Base-by-base conservation (phyloP, 2,329 filamentous ascomycete genomes). In the Aquanectria penicillioides region DNA sequence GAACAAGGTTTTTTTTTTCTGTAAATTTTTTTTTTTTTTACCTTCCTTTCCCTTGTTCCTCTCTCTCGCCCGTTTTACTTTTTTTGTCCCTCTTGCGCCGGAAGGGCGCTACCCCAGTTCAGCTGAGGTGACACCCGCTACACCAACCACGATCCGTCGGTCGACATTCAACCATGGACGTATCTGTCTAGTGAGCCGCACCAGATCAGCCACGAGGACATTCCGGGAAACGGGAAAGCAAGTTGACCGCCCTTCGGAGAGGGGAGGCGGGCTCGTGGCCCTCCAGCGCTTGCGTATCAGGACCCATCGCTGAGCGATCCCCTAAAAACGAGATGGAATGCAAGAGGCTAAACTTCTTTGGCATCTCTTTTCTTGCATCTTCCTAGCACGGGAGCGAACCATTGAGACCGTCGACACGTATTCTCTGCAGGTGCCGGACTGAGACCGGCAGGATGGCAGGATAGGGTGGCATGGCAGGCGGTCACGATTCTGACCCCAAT, bases 51-150 rank as follows among this genome's bases (percentile, higher is more conserved):
- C 25, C 22, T 17, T 43, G n/a, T 44, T 25, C 15, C 15, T 28
- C 11, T 15, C 23, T 25, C 41, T 44, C 23, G 15, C 29, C 12
- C 4, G 28, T 50, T 28, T 43, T n/a, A 8, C 20, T 12, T 31
- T 22, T 43, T 41, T 34, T 36, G 25, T 43, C 41, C 12, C 10
- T n/a, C n/a, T n/a, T n/a, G n/a, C n/a, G n/a, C n/a, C 9, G 40
- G 44, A 53, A 49, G 12, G 36, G 38, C 43, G 18, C 33, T 38
- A 62, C 43, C 62, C 66, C 54, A 63, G 61, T 37, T 25, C 57
- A 66, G 66, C 66, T 69, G 64, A 60, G 54, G 37, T 56, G 43
- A 65, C 62, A 69, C 62, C 31, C 31, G 58, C 62, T 63, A 49
- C 61, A 47, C 50, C 47, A 60, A 64, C 48, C 29, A 50, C 29